Evolutionary conservation across 768 basidiomycete genomes (phyloP).

Genomic region (Butyriboletus loyo): DNA sequence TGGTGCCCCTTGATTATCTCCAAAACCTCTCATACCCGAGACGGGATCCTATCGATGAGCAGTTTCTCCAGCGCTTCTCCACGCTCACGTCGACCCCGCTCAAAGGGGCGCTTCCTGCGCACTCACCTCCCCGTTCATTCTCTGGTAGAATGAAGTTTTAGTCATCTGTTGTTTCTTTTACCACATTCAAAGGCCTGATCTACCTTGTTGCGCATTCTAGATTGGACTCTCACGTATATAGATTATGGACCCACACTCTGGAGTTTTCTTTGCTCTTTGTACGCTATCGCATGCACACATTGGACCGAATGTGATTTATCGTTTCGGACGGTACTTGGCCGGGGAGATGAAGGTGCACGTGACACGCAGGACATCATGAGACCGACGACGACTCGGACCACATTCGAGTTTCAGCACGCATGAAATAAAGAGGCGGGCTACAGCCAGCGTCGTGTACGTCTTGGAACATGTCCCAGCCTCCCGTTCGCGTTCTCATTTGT

Average conservation of each 20-base stretch:
- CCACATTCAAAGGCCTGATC: constrained; percentile 7
- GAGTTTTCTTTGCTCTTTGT: constrained; percentile 21
- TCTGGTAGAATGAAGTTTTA: constrained; percentile 27
- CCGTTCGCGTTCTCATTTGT: background rate
- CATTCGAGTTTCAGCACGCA: background rate
- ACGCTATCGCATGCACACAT: constrained; percentile 18
- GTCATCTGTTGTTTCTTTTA: background rate
- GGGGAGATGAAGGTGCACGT: constrained; percentile 9
- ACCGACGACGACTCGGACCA: background rate
- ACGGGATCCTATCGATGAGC: constrained; percentile 64
- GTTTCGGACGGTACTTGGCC: background rate
- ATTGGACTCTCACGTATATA: constrained; percentile 27
- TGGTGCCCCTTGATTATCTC: constrained; percentile 65
- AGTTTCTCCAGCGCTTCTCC: constrained; percentile 56
- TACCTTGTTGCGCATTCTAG: constrained; percentile 17
- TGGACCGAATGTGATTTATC: constrained; percentile 19
- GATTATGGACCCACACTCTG: constrained; percentile 28
- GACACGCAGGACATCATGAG: constrained; percentile 1
- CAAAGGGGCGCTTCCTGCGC: constrained; percentile 13
- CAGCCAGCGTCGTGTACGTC: too few relatives aligned
- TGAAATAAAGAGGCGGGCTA: too few relatives aligned
- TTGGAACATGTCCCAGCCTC: background rate
- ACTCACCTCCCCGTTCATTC: constrained; percentile 20
- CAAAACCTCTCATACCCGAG: constrained; percentile 51
- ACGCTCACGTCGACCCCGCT: constrained; percentile 22